These are phyloP conservation scores for Eucalyptus pauciflora DNA, from an alignment of 345 rosid species.

Conservation along the genomic window DNA sequence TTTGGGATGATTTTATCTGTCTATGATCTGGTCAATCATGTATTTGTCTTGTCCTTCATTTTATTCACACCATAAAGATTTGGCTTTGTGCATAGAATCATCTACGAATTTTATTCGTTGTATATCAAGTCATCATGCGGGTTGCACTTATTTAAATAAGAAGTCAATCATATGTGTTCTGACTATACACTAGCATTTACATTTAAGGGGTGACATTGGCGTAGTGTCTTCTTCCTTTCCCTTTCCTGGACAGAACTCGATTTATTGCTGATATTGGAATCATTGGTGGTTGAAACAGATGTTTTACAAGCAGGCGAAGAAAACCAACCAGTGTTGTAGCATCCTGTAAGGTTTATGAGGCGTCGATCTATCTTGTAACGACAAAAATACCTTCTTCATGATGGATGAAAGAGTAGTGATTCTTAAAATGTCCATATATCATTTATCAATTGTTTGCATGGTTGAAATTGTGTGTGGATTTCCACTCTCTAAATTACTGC, in stretches of 20 bases:
- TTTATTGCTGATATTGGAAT: not conserved
- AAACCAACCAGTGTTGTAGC: constrained; percentile 88
- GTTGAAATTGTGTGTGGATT: not conserved
- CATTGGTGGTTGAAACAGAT: constrained; percentile 46
- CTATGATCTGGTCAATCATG: not conserved
- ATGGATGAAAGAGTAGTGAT: not conserved
- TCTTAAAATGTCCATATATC: not conserved
- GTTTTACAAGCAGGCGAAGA: constrained; percentile 99
- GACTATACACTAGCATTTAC: not conserved
- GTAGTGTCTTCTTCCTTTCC: not conserved
- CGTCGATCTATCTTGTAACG: not conserved
- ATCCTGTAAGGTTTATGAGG: constrained; percentile 43
- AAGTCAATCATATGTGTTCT: not conserved
- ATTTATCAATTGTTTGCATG: not conserved
- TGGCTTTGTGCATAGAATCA: not conserved
- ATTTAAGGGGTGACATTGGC: not conserved
- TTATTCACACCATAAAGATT: not conserved
- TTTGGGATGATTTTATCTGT: not conserved
- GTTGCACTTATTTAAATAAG: not conserved
- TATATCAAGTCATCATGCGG: not conserved
- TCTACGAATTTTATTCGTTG: not conserved
- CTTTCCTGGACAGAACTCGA: not conserved
- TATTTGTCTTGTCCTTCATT: not conserved
- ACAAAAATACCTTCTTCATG: not conserved
- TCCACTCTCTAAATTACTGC: not conserved